Conservation (phyloP, 2,329 filamentous ascomycete genomes). For the Verticillium alfalfae region DNA sequence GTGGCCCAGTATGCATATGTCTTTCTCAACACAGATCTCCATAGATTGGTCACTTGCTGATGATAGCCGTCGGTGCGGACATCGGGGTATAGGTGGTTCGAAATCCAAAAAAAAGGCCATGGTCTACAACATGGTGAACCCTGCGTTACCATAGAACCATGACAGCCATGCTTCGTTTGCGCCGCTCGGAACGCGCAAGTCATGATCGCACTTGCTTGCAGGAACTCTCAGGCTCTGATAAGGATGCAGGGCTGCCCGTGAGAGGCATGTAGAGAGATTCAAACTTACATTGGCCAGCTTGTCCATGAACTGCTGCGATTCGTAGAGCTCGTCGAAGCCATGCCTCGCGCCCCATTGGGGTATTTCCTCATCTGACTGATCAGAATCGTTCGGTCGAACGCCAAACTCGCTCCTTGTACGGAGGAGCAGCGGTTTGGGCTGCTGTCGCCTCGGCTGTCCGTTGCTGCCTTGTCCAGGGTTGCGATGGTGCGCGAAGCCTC, state of each 20-base stretch:
- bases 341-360: constrained; percentile 62
- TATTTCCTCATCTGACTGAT: constrained; percentile 38
- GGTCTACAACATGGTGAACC: too few species aligned
- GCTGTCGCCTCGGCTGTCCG: constrained; percentile 21
- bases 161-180: too few species aligned
- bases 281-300: constrained; percentile 70
- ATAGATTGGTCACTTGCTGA: too few species aligned
- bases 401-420: constrained; percentile 54
- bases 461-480: not conserved
- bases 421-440: constrained; percentile 43
- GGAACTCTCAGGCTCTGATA: not conserved
- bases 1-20: not conserved
- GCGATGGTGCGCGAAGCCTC: constrained; percentile 4
- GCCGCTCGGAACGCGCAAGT: not conserved
- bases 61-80: too few species aligned
- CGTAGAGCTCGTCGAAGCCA: constrained; percentile 89
- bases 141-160: too few species aligned
- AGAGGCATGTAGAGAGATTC: not conserved
- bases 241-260: not conserved
- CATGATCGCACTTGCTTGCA: not conserved
- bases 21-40: not conserved
- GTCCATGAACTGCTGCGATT: constrained; percentile 83
- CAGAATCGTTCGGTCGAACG: constrained; percentile 34
- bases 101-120: too few species aligned
- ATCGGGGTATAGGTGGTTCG: too few species aligned